Base-by-base conservation (phyloP, 768 basidiomycete species). In the Suillus paluster region DNA sequence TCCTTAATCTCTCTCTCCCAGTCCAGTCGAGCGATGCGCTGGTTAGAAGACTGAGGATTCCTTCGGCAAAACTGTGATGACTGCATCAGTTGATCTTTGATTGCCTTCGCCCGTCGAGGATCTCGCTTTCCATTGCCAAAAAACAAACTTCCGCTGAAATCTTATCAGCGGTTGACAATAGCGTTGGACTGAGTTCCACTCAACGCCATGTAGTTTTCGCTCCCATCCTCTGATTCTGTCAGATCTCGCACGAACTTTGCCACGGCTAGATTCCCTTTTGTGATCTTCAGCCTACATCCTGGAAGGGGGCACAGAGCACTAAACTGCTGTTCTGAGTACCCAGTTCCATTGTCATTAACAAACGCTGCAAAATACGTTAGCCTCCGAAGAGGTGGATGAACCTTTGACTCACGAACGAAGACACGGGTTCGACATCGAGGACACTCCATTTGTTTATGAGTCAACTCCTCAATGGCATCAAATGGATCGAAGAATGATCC, bases 251-350 rank as follows among this genome's bases (percentile, higher is more conserved):
- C 78, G 25, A 84, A 76, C 62, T 82, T 84, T 41, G 76, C 70
- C 2, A 81, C 70, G 1, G 74, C 81, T 3, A 85, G 74, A 12
- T 65, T 73, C 21, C 78, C 74, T 45, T 78, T 79, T 1, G 76
- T 83, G 27, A 87, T 79, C 4, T 63, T 67, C 30, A 78, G 71
- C 14, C 59, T 59, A 64, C 86, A 87, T 1, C 64, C 63, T 6
- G 74, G 71, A 36, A 75, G 66, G 14, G 73, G 72, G 63, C 86
- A 87, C 44, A 34, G 25, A 1, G 65, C 54, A 5, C 38, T 66
- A 60, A 86, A 86, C 0, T 67, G 70, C 23, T 66, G 70, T 63
- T 86, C 84, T 0, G 81, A 68, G 57, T 85, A 87, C 0, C 86
- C 86, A 1, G 77, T 79, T 1, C 80, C 82, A 0, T 69, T 63